phyloP scores from a whole-genome alignment of 345 rosid genomes.

The Hirschfeldia incana region DNA sequence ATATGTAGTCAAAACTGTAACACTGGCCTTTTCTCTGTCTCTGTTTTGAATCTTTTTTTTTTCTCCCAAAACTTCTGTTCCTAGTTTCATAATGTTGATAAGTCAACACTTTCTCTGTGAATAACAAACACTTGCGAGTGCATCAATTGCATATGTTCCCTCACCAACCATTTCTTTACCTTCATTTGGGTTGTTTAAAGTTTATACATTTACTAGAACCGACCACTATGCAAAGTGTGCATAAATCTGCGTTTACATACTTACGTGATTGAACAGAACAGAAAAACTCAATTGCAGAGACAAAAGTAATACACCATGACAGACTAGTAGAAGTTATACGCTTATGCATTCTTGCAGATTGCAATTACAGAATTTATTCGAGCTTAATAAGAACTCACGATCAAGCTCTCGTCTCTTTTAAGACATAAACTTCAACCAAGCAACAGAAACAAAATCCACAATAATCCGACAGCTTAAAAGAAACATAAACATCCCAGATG shows the following conservation, averaged over 20 bases:
- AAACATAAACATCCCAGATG: slow-evolving; percentile 16
- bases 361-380: background rate
- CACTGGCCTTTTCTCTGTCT: slow-evolving; percentile 15
- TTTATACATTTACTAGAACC: too few species aligned
- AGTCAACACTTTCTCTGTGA: slow-evolving; percentile 16
- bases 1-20: slow-evolving; percentile 39
- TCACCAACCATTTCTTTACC: background rate
- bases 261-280: background rate
- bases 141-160: slow-evolving; percentile 1
- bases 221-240: too few species aligned
- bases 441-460: background rate
- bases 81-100: slow-evolving; percentile 35
- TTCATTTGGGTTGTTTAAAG: background rate
- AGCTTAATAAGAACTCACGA: background rate
- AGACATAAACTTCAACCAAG: background rate
- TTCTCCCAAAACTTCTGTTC: background rate
- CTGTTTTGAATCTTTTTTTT: background rate
- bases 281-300: background rate
- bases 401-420: slow-evolving; percentile 21
- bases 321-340: too few species aligned
- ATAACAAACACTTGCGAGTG: slow-evolving; percentile 15
- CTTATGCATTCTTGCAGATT: background rate
- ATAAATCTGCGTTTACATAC: too few species aligned
- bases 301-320: background rate
- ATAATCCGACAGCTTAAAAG: slow-evolving; percentile 14